These are phyloP conservation scores for Solanum virginianum DNA, from an alignment of 257 asterid genomes.

Conservation along the genomic window DNA sequence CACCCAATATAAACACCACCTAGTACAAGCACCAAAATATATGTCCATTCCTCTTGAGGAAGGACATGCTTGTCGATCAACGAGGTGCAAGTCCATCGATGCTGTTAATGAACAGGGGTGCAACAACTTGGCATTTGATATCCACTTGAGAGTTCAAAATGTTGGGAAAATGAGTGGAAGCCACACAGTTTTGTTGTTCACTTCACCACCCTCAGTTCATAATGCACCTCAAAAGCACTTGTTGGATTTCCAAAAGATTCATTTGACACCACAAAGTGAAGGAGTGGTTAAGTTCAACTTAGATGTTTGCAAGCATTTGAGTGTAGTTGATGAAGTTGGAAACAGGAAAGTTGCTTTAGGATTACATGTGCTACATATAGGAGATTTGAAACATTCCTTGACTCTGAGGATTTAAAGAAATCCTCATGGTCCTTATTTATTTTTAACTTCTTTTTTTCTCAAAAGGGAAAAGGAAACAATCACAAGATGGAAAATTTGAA, in stretches of 20 bases:
- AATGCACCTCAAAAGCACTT: constrained; percentile 51
- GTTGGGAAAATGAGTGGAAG: constrained; percentile 37
- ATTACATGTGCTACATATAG: constrained; percentile 40
- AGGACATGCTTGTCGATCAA: constrained; percentile 29
- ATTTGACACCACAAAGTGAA: constrained; percentile 16
- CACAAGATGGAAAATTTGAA: not conserved
- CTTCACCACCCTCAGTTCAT: constrained; percentile 48
- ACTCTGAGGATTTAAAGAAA: constrained; percentile 26
- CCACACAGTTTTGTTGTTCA: constrained; percentile 43
- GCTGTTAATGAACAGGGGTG: constrained; percentile 11
- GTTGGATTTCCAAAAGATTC: constrained; percentile 34
- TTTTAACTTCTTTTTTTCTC: not conserved
- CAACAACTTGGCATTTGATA: constrained; percentile 15
- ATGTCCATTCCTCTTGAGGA: constrained; percentile 25
- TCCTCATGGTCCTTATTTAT: not conserved
- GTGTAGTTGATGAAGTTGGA: constrained; percentile 43
- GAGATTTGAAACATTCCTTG: constrained; percentile 39
- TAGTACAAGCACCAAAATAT: constrained; percentile 31
- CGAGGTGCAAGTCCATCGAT: constrained; percentile 28
- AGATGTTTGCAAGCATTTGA: constrained; percentile 47
- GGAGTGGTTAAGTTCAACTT: constrained; percentile 25
- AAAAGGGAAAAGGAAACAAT: not conserved
- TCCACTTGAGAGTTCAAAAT: constrained; percentile 39
- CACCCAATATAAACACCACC: constrained; percentile 23
- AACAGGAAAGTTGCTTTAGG: constrained; percentile 37